Evolutionary conservation across 306 rosid genomes (phyloP), one percentile per base, ranked within the genome.

Genomic region (Astragalus membranaceus): DNA sequence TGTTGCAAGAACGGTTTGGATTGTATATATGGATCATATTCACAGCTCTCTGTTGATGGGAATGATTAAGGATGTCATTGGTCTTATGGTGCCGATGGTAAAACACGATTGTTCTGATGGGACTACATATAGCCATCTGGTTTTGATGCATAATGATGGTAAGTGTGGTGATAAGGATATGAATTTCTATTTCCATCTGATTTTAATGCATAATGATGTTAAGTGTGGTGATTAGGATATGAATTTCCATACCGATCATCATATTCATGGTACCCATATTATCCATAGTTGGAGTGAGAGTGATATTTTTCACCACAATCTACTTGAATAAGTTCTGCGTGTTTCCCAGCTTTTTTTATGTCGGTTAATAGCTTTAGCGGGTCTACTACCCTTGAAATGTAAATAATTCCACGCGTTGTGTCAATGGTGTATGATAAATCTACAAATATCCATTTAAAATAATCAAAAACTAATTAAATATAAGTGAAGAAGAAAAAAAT

Each of bases 371-470:
- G 42, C 63, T 64, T 78, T 16, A 15, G 14, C 65, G 78, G 82
- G 36, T 72, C 36, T 4, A 57, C 50, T 37, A 9, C 7, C 3
- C 82, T 78, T 14, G 74, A 64, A 35, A 78, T 66, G 20, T 15
- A 5, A n/a, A 67, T 5, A 17, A 71, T 3, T 1, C 78, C 82
- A 6, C 12, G 55, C 16, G 20, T 2, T 14, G 56, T 29, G 12
- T 78, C 74, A 30, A 71, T 78, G 69, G 5, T 72, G 56, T 37
- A 78, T 1, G 78, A 78, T 11, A 78, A 67, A 62, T 54, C 81
- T 78, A 56, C n/a, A 53, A 50, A 8, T 26, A 7, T 67, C 39
- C 8, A 47, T 36, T 48, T 46, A n/a, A 2, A 43, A 10, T 11
- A 44, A 32, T 14, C 30, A 5, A 35, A 5, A 26, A 26, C 2